Evolutionary conservation across 164 flowering plant genomes (phyloP).

Genomic region (Cinnamomum micranthum): DNA sequence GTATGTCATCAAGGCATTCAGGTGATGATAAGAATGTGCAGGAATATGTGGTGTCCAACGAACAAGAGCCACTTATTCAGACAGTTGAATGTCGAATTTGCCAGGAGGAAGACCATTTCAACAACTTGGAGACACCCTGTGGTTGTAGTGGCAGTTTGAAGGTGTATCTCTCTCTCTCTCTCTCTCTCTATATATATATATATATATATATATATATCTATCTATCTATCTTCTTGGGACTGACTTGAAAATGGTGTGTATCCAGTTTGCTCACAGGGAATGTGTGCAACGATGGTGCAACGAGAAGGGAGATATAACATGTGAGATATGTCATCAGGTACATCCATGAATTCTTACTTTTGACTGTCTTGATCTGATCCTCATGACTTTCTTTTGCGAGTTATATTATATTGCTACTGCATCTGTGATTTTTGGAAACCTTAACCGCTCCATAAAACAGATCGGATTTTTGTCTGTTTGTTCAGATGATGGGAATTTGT

Average conservation of each 20-base stretch:
- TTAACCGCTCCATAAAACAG: background rate
- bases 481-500: no score
- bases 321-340: slow-evolving; percentile 70
- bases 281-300: slow-evolving; percentile 72
- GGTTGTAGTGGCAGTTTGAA: slow-evolving; percentile 73
- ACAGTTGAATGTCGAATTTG: slow-evolving; percentile 67
- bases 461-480: background rate
- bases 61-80: slow-evolving; percentile 50
- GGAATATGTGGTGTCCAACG: slow-evolving; percentile 23
- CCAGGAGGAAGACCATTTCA: slow-evolving; percentile 61
- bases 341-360: background rate
- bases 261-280: slow-evolving; percentile 67
- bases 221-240: background rate
- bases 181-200: no score
- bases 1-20: background rate
- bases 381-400: background rate
- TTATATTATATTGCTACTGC: background rate
- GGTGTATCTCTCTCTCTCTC: slow-evolving; percentile 23
- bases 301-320: slow-evolving; percentile 59
- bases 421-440: background rate
- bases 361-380: background rate
- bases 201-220: no score
- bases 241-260: background rate
- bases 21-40: slow-evolving; percentile 16
- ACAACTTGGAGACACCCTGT: slow-evolving; percentile 59